Conservation (phyloP, 2,329 filamentous ascomycete genomes). For the Cytospora piceae region DNA sequence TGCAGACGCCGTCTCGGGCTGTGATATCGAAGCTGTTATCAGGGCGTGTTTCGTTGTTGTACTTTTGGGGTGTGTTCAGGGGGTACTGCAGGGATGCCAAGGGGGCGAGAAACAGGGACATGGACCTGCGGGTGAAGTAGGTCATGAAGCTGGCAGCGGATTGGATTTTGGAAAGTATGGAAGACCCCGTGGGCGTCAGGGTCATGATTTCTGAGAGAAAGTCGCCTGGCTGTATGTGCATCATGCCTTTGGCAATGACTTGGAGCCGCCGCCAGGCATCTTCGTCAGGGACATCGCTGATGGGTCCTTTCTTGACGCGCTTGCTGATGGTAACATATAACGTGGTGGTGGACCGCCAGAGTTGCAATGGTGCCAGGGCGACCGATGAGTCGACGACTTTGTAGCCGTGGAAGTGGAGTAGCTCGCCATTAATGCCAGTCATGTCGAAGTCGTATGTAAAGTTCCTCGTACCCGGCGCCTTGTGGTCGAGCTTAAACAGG, state of each 20-base stretch:
- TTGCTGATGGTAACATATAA: slow-evolving; percentile 64
- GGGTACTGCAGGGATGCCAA: slow-evolving; percentile 62
- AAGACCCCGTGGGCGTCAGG: slow-evolving; percentile 54
- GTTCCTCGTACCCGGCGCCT: slow-evolving; percentile 60
- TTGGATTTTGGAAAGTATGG: slow-evolving; percentile 47
- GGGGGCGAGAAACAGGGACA: slow-evolving; percentile 58
- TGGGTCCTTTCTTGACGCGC: slow-evolving; percentile 30
- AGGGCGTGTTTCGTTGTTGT: slow-evolving; percentile 55
- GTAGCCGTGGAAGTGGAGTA: slow-evolving; percentile 63
- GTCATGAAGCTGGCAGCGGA: slow-evolving; percentile 56
- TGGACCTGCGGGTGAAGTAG: slow-evolving; percentile 59
- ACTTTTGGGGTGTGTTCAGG: slow-evolving; percentile 50
- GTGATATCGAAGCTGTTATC: slow-evolving; percentile 47
- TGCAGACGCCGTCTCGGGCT: slow-evolving; percentile 56
- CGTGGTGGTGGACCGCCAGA: slow-evolving; percentile 66
- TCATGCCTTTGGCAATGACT: slow-evolving; percentile 62
- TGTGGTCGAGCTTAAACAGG: slow-evolving; percentile 57
- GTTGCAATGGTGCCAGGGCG: slow-evolving; percentile 56
- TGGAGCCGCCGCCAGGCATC: slow-evolving; percentile 47
- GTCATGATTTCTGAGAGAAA: slow-evolving; percentile 61
- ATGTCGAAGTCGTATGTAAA: slow-evolving; percentile 66
- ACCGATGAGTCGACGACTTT: slow-evolving; percentile 65
- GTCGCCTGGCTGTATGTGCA: slow-evolving; percentile 57
- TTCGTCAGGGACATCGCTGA: slow-evolving; percentile 38
- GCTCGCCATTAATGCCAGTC: slow-evolving; percentile 54